These are phyloP conservation scores for Linum usitatissimum DNA, from an alignment of 345 rosid genomes.

Conservation along the genomic window DNA sequence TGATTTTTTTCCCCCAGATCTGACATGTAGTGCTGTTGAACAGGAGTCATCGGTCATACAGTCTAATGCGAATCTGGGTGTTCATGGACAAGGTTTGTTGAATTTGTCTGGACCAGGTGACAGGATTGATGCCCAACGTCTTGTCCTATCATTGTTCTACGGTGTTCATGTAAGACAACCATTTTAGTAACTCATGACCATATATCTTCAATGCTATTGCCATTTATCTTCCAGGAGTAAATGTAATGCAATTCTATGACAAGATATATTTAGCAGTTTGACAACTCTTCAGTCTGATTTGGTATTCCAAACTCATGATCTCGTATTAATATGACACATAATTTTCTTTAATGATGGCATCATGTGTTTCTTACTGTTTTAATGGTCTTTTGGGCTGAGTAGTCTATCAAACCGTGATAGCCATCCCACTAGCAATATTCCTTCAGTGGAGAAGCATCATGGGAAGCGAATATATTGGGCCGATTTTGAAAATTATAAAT, in stretches of 20 bases:
- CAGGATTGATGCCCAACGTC: conserved; percentile 82
- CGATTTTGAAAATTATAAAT: too few species aligned
- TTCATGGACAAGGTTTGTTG: conserved; percentile 94
- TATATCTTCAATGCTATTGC: background rate
- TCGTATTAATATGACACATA: background rate
- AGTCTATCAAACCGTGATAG: background rate
- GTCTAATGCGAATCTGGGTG: conserved; percentile 92
- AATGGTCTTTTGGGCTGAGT: background rate
- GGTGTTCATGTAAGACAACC: conserved; percentile 58
- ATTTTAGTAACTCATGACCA: background rate
- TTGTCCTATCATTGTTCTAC: conserved; percentile 89
- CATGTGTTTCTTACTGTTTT: background rate
- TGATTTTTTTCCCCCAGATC: conserved; percentile 4
- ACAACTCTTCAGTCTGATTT: background rate
- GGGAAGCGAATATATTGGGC: too few species aligned
- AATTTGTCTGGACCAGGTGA: conserved; percentile 91
- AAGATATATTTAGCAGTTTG: conserved; percentile 7
- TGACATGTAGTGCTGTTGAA: conserved; percentile 9
- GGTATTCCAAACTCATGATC: background rate
- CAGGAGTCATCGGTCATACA: conserved; percentile 91
- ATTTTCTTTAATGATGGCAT: background rate
- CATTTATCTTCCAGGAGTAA: too few species aligned
- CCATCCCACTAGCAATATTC: too few species aligned
- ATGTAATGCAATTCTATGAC: too few species aligned
- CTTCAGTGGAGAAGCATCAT: too few species aligned